phyloP scores from a whole-genome alignment of 352 stramenopile genomes.

The Globisporangium nodosum region DNA sequence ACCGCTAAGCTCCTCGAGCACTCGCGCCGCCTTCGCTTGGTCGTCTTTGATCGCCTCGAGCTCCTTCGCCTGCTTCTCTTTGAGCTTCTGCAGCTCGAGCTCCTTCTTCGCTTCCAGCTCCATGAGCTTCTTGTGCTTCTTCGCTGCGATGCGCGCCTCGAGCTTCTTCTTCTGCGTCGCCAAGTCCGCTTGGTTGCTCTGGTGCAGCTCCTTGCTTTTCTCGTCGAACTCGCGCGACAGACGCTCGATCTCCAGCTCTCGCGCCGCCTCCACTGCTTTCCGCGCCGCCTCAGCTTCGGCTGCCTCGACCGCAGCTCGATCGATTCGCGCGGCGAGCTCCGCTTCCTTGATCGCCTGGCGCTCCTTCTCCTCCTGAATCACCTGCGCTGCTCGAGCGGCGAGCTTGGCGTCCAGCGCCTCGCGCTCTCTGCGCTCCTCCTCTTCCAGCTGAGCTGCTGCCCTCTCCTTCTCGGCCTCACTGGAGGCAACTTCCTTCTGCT shows the following conservation, averaged over 20 bases:
- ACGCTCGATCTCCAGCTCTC: constrained; percentile 47
- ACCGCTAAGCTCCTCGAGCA: constrained; percentile 10
- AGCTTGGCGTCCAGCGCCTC: constrained; percentile 25
- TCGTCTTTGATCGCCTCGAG: constrained; percentile 28
- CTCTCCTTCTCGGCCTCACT: constrained; percentile 20
- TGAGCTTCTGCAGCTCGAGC: constrained; percentile 42
- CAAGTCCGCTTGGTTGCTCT: constrained; percentile 53
- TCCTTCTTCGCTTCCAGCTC: constrained; percentile 69
- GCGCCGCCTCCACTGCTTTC: constrained; percentile 38
- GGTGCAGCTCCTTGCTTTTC: constrained; percentile 47
- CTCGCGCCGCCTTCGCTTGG: constrained; percentile 21
- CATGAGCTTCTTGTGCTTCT: constrained; percentile 70
- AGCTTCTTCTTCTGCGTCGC: constrained; percentile 63
- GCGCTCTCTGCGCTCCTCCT: constrained; percentile 26
- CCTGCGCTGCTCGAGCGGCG: constrained; percentile 21
- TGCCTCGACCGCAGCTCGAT: constrained; percentile 29
- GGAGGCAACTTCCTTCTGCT: constrained; percentile 23
- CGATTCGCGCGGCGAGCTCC: constrained; percentile 30
- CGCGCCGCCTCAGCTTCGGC: constrained; percentile 33
- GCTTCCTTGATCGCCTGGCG: constrained; percentile 46
- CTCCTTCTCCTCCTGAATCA: constrained; percentile 48
- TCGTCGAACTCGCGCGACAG: constrained; percentile 60
- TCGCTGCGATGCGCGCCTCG: constrained; percentile 61
- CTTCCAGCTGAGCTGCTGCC: constrained; percentile 21
- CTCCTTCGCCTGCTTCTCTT: constrained; percentile 36